Evolutionary conservation across 148 eudicot species (phyloP), one percentile per base, ranked within the genome.

Genomic region (Drosera capensis): DNA sequence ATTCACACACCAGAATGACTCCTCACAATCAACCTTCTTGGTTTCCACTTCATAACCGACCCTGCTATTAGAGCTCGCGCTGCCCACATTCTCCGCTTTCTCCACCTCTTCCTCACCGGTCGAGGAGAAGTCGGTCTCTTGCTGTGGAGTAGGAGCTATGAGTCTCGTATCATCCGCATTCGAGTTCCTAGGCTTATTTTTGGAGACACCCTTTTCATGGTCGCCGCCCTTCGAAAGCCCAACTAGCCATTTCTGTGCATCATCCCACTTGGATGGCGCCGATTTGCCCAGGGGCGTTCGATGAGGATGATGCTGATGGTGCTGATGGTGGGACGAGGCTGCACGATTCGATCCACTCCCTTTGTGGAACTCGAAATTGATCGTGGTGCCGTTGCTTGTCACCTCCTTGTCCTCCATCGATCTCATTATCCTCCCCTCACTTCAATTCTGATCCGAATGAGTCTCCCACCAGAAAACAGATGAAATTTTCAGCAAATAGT

Each of bases 231-330:
- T 75, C 5, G 97, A 83, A 11, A 88, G 54, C 34, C 84, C 81
- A 31, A 73, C 93, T 15, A 88, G 58, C 97, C 97, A 88, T 56
- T 88, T 88, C n/a, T 88, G 97, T n/a, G 97, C 97, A 54, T 88
- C 97, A 59, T 88, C 97, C 97, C 97, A 88, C 38, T 88, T 88
- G 14, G 94, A 88, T 14, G 97, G 97, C 16, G 95, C 71, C 8
- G 95, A 84, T 43, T 88, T 88, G 3, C 97, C 97, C 20, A 88
- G 55, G 4, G 82, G 68, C 16, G 79, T 78, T 49, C 93, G 68
- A 46, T 71, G 74, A 40, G n/a, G n/a, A n/a, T n/a, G n/a, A n/a
- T n/a, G n/a, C n/a, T n/a, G n/a, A n/a, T n/a, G n/a, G n/a, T n/a
- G n/a, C n/a, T n/a, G n/a, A n/a, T 73, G 63, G 19, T 75, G 82